A percentile compares a stretch with the other conserved stretches of the same genome.
These are phyloP conservation scores for Imleria badia DNA, from an alignment of 768 basidiomycete genomes.

Conservation along the genomic window DNA sequence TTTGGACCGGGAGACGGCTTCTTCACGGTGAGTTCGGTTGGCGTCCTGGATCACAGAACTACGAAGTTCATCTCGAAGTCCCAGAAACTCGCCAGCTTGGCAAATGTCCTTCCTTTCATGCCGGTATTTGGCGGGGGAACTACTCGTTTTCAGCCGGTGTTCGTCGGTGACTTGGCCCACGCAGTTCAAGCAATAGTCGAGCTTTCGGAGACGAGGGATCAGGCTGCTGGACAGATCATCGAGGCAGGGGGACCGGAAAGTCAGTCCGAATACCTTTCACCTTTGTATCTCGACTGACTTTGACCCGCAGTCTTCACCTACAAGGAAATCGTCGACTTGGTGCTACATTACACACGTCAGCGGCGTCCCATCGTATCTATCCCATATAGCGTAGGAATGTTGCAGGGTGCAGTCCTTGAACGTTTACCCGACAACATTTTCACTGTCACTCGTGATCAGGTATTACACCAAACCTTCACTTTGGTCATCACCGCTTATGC, in stretches of 20 bases:
- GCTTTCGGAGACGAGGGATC: conserved; percentile 33
- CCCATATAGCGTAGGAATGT: conserved; percentile 58
- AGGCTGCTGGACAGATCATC: conserved; percentile 44
- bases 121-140: conserved; percentile 77
- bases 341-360: conserved; percentile 53
- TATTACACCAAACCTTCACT: conserved; percentile 19
- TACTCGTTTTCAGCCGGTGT: conserved; percentile 70
- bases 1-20: conserved; percentile 78
- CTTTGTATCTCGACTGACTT: conserved; percentile 37
- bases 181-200: conserved; percentile 59
- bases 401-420: conserved; percentile 69
- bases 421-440: conserved; percentile 61
- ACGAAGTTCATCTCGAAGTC: neutral
- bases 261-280: conserved; percentile 28
- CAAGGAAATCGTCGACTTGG: conserved; percentile 62
- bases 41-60: neutral
- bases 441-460: conserved; percentile 71
- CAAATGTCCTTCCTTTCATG: conserved; percentile 61
- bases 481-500: neutral
- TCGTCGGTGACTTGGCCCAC: conserved; percentile 64
- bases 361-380: conserved; percentile 59
- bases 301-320: conserved; percentile 61
- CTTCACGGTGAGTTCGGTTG: conserved; percentile 53
- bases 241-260: conserved; percentile 52
- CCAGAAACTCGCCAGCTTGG: conserved; percentile 63